These are phyloP conservation scores for Alternaria ventricosa DNA, from an alignment of 2,329 filamentous ascomycete genomes.

Conservation along the genomic window DNA sequence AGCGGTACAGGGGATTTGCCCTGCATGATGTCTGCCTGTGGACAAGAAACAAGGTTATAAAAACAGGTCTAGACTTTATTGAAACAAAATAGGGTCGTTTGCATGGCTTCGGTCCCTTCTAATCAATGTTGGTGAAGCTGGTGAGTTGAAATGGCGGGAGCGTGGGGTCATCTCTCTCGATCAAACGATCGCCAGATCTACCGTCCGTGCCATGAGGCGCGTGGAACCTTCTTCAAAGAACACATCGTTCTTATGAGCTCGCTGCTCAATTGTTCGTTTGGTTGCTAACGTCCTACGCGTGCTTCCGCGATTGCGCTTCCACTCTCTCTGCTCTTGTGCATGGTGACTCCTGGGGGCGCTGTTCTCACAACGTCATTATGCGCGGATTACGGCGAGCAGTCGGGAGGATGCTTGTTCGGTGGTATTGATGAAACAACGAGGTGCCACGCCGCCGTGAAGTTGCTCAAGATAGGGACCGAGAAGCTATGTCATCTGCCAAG, in stretches of 20 bases:
- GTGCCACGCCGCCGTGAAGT: background rate
- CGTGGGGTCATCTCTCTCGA: constrained; percentile 18
- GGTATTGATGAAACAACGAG: constrained; percentile 9
- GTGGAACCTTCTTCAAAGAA: background rate
- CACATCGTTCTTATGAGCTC: background rate
- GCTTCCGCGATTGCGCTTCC: background rate
- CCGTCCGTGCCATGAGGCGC: background rate
- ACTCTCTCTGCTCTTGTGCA: accelerated
- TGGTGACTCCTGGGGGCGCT: background rate
- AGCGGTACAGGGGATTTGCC: background rate
- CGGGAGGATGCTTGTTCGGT: background rate
- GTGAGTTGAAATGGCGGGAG: constrained; percentile 14
- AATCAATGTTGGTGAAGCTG: constrained; percentile 3
- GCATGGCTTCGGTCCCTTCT: constrained; percentile 2
- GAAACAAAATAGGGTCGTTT: background rate
- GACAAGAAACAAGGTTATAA: background rate
- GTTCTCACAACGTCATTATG: background rate
- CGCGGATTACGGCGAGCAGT: background rate
- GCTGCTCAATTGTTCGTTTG: background rate
- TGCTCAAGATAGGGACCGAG: background rate
- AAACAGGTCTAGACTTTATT: background rate
- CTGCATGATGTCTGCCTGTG: background rate
- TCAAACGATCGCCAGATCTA: constrained; percentile 8
- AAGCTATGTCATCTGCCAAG: constrained; percentile 5
- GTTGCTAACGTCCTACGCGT: background rate